A percentile compares a stretch with the other conserved stretches of the same genome.
phyloP scores from a whole-genome alignment of 202 grass and related monocot genomes.

The Digitaria exilis region DNA sequence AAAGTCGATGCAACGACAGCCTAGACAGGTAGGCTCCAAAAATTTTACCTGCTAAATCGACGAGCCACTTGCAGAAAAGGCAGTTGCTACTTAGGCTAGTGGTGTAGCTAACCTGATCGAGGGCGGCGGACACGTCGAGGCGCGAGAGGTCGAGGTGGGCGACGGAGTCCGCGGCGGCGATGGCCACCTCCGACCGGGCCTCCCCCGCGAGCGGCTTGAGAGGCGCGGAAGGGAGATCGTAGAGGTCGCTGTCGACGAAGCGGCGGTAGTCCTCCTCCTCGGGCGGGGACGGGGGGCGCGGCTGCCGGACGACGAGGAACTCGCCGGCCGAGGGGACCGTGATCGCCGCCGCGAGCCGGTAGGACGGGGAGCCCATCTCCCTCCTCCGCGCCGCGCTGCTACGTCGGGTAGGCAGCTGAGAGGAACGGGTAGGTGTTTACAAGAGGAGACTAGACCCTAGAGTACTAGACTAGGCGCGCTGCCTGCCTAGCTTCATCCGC shows the following conservation, averaged over 20 bases:
- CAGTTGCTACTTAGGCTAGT: not conserved
- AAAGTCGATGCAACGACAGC: not conserved
- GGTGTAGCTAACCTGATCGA: slow-evolving; percentile 64
- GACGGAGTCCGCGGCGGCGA: slow-evolving; percentile 46
- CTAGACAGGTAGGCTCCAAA: not conserved
- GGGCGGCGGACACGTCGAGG: slow-evolving; percentile 60
- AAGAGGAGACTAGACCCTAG: not conserved
- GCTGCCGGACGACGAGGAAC: slow-evolving; percentile 65
- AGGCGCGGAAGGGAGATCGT: slow-evolving; percentile 76
- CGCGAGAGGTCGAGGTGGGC: slow-evolving; percentile 53
- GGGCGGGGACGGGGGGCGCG: slow-evolving; percentile 43
- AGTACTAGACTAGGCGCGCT: not conserved
- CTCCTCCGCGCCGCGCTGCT: not conserved
- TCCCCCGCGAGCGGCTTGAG: slow-evolving; percentile 43
- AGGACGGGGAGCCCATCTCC: slow-evolving; percentile 40
- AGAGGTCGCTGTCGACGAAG: slow-evolving; percentile 80
- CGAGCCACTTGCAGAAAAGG: not conserved
- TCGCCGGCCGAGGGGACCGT: slow-evolving; percentile 50
- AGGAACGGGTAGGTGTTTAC: not conserved
- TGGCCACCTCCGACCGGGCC: slow-evolving; percentile 32
- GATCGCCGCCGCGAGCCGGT: slow-evolving; percentile 66
- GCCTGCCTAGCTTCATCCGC: slow-evolving; percentile 13
- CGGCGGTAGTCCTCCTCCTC: slow-evolving; percentile 60
- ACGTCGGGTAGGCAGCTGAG: not conserved
- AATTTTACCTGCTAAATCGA: not conserved